A percentile compares a stretch with the other conserved stretches of the same genome.
phyloP scores from a whole-genome alignment of 306 rosid genomes.

The Datisca glomerata region DNA sequence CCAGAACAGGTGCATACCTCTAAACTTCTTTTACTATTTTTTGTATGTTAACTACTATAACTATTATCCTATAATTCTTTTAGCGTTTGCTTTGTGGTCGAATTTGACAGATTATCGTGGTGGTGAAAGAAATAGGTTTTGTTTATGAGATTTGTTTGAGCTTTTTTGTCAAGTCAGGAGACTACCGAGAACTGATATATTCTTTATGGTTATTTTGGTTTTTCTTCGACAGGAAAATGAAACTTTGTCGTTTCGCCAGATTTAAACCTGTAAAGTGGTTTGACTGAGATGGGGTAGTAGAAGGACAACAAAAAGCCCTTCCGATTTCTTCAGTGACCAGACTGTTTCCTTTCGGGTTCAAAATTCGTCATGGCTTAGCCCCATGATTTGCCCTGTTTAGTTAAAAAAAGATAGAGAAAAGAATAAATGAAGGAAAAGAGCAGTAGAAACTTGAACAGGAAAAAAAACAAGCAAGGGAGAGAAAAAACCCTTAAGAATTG shows the following conservation, averaged over 20 bases:
- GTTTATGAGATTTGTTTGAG: not conserved
- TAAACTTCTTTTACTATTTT: too few species aligned
- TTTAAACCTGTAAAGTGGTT: slow-evolving; percentile 22
- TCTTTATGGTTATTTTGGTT: slow-evolving; percentile 18
- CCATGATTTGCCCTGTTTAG: too few species aligned
- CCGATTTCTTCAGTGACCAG: slow-evolving; percentile 8
- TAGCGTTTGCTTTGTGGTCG: too few species aligned
- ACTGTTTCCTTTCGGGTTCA: slow-evolving; percentile 7
- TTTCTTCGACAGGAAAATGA: slow-evolving; percentile 28
- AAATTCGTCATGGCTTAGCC: too few species aligned
- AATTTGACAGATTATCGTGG: slow-evolving; percentile 10
- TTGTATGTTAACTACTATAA: too few species aligned
- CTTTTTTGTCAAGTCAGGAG: slow-evolving; percentile 1
- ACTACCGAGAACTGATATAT: slow-evolving; percentile 23
- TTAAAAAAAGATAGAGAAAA: too few species aligned
- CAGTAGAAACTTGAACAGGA: too few species aligned
- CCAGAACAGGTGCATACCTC: slow-evolving; percentile 83
- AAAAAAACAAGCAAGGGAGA: too few species aligned
- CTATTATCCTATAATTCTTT: too few species aligned
- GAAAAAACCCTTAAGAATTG: too few species aligned
- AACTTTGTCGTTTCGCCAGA: too few species aligned
- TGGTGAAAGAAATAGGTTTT: slow-evolving; percentile 9
- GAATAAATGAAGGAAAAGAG: too few species aligned
- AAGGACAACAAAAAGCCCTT: slow-evolving; percentile 11
- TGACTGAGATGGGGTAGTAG: slow-evolving; percentile 13